These are phyloP conservation scores for Trypethelium eluteriae DNA, from an alignment of 495 filamentous ascomycete species.

Conservation along the genomic window DNA sequence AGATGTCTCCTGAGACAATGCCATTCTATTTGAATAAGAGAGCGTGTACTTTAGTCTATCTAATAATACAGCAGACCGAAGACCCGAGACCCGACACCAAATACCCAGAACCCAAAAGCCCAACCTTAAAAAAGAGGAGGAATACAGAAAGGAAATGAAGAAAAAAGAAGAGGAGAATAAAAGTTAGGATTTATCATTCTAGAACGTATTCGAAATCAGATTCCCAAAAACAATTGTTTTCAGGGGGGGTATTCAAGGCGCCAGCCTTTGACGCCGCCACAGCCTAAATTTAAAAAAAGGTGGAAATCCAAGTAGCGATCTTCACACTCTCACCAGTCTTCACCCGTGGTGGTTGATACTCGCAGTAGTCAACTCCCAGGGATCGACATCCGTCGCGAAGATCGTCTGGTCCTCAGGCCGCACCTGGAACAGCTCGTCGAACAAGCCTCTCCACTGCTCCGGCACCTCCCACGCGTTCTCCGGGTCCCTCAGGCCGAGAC, in stretches of 20 bases:
- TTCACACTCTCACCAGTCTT: background rate
- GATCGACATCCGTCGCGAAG: slow-evolving; percentile 20
- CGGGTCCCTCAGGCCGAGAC: slow-evolving; percentile 27
- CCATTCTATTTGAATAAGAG: background rate
- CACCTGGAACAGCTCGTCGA: slow-evolving; percentile 22
- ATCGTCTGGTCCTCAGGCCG: slow-evolving; percentile 21
- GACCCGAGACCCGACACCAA: no score
- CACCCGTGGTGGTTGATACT: background rate
- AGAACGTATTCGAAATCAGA: no score
- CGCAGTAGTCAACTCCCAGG: slow-evolving; percentile 21
- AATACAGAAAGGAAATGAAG: no score
- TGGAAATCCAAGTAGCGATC: background rate
- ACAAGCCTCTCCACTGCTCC: slow-evolving; percentile 13
- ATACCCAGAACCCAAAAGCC: no score
- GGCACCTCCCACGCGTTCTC: slow-evolving; percentile 24
- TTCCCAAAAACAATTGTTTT: no score
- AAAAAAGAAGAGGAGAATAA: background rate
- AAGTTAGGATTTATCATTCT: background rate
- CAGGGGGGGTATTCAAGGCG: no score
- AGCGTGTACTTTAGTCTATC: background rate
- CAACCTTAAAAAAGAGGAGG: no score
- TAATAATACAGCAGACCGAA: no score
- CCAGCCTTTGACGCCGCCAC: no score
- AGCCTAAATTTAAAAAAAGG: background rate
- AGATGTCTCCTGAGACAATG: background rate